Conservation (phyloP, 805 yeast genomes). For the Ogataea pini region DNA sequence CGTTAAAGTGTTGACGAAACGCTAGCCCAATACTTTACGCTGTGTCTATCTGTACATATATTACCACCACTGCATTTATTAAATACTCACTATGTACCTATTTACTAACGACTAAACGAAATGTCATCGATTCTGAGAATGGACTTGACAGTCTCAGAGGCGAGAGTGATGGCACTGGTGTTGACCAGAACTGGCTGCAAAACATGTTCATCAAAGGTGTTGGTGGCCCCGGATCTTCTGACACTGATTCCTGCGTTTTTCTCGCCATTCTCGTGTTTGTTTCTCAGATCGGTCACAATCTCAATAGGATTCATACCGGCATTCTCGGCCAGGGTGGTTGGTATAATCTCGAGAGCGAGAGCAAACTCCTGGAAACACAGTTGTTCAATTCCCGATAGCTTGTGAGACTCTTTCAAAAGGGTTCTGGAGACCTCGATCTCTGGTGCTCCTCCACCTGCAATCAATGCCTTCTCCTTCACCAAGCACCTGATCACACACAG, state of each 20-base stretch:
- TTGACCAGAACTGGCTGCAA: conserved; percentile 94
- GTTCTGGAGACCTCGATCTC: conserved; percentile 86
- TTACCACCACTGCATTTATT: conserved; percentile 1
- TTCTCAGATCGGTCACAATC: conserved; percentile 88
- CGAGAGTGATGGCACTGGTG: conserved; percentile 90
- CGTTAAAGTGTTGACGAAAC: conserved; percentile 48
- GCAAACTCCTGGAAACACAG: conserved; percentile 92
- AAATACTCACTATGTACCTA: background rate
- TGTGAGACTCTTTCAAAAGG: conserved; percentile 67
- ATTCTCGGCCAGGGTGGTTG: conserved; percentile 92
- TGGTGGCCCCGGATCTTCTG: conserved; percentile 88
- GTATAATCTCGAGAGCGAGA: conserved; percentile 86
- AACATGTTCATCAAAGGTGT: conserved; percentile 90
- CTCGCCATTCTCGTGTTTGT: conserved; percentile 89
- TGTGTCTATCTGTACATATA: background rate
- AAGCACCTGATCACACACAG: conserved; percentile 89
- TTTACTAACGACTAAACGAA: conserved; percentile 71
- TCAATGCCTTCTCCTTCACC: conserved; percentile 82
- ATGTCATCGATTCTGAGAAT: conserved; percentile 97
- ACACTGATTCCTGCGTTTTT: conserved; percentile 94
- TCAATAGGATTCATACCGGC: conserved; percentile 92
- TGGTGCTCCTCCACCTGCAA: conserved; percentile 99
- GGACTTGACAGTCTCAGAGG: conserved; percentile 95
- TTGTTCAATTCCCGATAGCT: conserved; percentile 82
- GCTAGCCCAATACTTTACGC: too few species aligned